A percentile compares a stretch with the other conserved stretches of the same genome.
These are phyloP conservation scores for Cymbidium sinense DNA, from an alignment of 106 monocot species.

Conservation along the genomic window DNA sequence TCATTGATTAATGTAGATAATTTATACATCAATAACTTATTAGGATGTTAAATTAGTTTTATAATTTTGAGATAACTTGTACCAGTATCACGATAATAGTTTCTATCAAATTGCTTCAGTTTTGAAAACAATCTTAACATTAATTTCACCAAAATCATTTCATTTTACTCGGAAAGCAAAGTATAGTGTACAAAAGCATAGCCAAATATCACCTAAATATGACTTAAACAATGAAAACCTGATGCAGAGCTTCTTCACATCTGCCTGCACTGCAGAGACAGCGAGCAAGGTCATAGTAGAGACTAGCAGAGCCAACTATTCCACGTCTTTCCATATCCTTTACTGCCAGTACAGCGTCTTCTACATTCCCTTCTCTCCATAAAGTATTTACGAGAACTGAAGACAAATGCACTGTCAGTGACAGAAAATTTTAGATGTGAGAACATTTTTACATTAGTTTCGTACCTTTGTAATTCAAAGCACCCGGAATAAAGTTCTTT, in stretches of 20 bases:
- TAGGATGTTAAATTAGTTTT: background rate
- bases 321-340: conserved; percentile 90
- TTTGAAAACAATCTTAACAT: background rate
- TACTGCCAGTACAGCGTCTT: conserved; percentile 86
- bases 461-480: conserved; percentile 88
- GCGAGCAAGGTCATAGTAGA: conserved; percentile 95
- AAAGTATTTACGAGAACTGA: conserved; percentile 88
- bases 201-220: background rate
- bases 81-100: background rate
- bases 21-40: background rate
- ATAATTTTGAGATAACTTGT: background rate
- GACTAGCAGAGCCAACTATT: conserved; percentile 84
- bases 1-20: no score
- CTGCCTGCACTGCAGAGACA: conserved; percentile 93
- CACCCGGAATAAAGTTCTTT: conserved; percentile 57
- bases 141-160: background rate
- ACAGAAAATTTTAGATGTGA: conserved; percentile 2
- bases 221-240: conserved; percentile 31
- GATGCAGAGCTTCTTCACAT: conserved; percentile 82
- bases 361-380: conserved; percentile 89
- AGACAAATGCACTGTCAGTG: conserved; percentile 9
- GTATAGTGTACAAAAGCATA: background rate
- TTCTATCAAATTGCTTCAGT: background rate
- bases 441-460: background rate
- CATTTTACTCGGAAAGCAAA: background rate